Percentiles rank a stretch among this genome's conserved stretches.
These are phyloP conservation scores for Discostella stelligeroides DNA, from an alignment of 108 stramenopile genomes.

Conservation along the genomic window DNA sequence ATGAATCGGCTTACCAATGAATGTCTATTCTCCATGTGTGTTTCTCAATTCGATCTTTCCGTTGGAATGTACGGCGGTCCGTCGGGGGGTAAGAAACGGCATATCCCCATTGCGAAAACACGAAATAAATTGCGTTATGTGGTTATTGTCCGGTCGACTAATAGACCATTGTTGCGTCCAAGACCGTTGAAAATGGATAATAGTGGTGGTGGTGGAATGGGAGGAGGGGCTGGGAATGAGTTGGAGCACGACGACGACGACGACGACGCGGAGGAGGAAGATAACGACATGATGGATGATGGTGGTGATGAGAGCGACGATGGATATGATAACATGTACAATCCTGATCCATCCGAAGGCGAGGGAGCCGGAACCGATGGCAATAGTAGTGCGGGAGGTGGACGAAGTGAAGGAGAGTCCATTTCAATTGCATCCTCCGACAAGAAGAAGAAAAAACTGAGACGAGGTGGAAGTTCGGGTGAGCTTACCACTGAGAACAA, in stretches of 20 bases:
- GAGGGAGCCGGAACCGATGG: constrained; percentile 1
- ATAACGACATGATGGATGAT: constrained; percentile 34
- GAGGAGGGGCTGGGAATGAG: constrained; percentile 9
- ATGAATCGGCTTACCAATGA: constrained; percentile 46
- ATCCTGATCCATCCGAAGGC: constrained; percentile 33
- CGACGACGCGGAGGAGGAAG: constrained; percentile 37
- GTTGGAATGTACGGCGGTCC: constrained; percentile 43
- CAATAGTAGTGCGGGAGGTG: constrained; percentile 17
- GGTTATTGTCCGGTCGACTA: constrained; percentile 73
- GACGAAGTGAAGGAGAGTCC: constrained; percentile 10
- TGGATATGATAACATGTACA: constrained; percentile 52
- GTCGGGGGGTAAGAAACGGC: constrained; percentile 42
- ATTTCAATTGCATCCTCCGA: not conserved
- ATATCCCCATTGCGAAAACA: constrained; percentile 57
- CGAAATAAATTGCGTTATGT: constrained; percentile 75
- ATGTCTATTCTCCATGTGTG: constrained; percentile 47
- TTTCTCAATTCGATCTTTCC: constrained; percentile 40
- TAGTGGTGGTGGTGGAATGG: constrained; percentile 8
- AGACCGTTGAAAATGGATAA: constrained; percentile 10
- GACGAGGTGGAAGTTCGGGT: constrained; percentile 10
- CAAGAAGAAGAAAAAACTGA: constrained; percentile 11
- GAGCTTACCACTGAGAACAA: not conserved
- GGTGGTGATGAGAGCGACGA: constrained; percentile 52
- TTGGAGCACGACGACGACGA: constrained; percentile 38
- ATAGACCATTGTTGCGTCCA: constrained; percentile 58